Base-by-base conservation (phyloP, 176 grass and related monocot genomes). In the Poa annua region DNA sequence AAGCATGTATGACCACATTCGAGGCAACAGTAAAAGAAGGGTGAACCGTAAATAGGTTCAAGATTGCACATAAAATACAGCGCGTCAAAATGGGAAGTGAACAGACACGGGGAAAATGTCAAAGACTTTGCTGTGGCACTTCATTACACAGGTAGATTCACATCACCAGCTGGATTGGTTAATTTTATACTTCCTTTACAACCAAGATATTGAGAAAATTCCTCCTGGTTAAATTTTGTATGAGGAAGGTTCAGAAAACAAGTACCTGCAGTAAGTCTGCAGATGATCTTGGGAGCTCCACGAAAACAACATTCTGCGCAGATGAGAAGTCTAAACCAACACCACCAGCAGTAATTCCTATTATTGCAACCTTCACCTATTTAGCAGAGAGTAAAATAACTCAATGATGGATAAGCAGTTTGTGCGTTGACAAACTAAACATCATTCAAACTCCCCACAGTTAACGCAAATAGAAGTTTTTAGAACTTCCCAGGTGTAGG, bases 321-420 rank as follows among this genome's bases (percentile, higher is more conserved):
- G 90, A 91, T 47, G 96, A 98, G 48, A 98, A 93, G 68, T 98
- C 86, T 82, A 98, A 77, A 48, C 96, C 96, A 83, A 89, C 87
- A 71, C 95, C 89, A 0, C 96, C 96, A 88, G 86, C 92, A 85
- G 96, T 98, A 84, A 95, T 95, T 90, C 92, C 96, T 90, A 98
- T 91, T 91, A 98, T 91, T 79, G 90, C 90, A 98, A 93, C 90
- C 82, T 84, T 93, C 63, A 98, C 88, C 95, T 98, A 81, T 81
- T 88, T 79, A 34, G 51, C 75, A 33, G 13, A 74, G 60, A 88
- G 79, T 35, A 64, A 73, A 88, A 80, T 41, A 48, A 50, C 59
- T 80, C 61, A 75, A 69, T 25, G 29, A 81, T 77, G 52, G 57
- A n/a, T 56, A 76, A 49, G 63, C 66, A 70, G 66, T 76, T 72